These are phyloP conservation scores for Aspergillus pseudonomiae DNA, from an alignment of 2,329 filamentous ascomycete species.

Conservation along the genomic window DNA sequence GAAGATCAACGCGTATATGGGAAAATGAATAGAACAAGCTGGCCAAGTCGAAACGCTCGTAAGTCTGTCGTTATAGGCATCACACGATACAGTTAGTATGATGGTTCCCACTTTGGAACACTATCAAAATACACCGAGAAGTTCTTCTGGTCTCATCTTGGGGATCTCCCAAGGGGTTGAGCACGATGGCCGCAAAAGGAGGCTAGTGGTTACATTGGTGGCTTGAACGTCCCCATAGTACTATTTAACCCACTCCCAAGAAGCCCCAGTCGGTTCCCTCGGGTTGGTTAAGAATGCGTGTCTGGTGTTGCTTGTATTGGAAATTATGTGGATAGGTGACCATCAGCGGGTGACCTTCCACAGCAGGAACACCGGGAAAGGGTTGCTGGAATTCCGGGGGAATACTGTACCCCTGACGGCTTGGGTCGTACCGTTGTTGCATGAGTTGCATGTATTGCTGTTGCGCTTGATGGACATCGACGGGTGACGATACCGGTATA, in stretches of 20 bases:
- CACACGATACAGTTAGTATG: slow-evolving; percentile 7
- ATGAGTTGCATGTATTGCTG: slow-evolving; percentile 39
- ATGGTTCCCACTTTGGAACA: neutral
- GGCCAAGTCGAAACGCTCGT: slow-evolving; percentile 1
- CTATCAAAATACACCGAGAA: neutral
- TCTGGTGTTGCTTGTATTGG: slow-evolving; percentile 36
- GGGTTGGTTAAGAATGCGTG: slow-evolving; percentile 40
- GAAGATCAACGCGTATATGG: neutral
- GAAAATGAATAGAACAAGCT: neutral
- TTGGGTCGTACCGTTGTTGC: slow-evolving; percentile 37
- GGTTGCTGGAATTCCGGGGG: slow-evolving; percentile 35
- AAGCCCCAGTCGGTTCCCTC: slow-evolving; percentile 46
- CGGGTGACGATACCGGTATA: slow-evolving; percentile 33
- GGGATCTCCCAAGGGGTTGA: neutral
- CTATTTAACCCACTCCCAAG: slow-evolving; percentile 39
- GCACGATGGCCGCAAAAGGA: neutral
- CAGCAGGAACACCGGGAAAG: slow-evolving; percentile 32
- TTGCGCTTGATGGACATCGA: slow-evolving; percentile 32
- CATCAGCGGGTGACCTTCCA: slow-evolving; percentile 36
- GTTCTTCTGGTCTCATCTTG: neutral
- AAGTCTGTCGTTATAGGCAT: slow-evolving; percentile 12
- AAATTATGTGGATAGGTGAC: slow-evolving; percentile 36
- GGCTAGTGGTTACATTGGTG: neutral
- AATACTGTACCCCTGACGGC: slow-evolving; percentile 31
- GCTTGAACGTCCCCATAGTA: neutral